These are phyloP conservation scores for Aspergillus melleus DNA, from an alignment of 2,329 filamentous ascomycete species.

Conservation along the genomic window DNA sequence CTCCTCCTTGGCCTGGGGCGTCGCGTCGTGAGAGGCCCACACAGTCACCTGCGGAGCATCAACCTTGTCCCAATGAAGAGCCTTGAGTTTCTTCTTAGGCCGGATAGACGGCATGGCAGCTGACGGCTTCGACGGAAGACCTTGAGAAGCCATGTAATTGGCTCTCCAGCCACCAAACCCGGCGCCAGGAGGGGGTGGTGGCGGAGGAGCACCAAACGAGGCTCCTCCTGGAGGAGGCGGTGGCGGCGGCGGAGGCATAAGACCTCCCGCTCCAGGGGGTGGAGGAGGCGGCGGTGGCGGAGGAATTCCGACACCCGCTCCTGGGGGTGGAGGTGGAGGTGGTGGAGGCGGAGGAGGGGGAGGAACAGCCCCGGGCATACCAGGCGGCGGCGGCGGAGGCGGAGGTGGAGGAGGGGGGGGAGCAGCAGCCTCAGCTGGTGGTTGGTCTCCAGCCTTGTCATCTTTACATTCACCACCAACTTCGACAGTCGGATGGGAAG, in stretches of 20 bases:
- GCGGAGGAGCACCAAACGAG: slow-evolving; percentile 53
- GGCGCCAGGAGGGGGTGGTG: slow-evolving; percentile 66
- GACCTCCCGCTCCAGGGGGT: slow-evolving; percentile 43
- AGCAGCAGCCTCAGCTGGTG: slow-evolving; percentile 39
- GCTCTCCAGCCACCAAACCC: slow-evolving; percentile 61
- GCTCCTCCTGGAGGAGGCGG: slow-evolving; percentile 41
- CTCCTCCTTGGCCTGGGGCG: slow-evolving; percentile 86
- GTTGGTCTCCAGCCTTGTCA: slow-evolving; percentile 11
- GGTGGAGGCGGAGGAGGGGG: slow-evolving; percentile 45
- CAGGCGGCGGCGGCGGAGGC: slow-evolving; percentile 43
- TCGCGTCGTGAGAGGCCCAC: slow-evolving; percentile 84
- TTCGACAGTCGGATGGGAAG: slow-evolving; percentile 48
- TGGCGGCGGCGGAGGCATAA: slow-evolving; percentile 43
- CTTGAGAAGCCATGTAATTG: slow-evolving; percentile 69
- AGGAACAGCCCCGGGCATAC: slow-evolving; percentile 39
- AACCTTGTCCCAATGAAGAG: slow-evolving; percentile 98
- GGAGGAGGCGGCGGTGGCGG: slow-evolving; percentile 49
- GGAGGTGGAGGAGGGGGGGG: slow-evolving; percentile 49
- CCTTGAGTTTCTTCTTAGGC: slow-evolving; percentile 99
- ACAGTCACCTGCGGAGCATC: slow-evolving; percentile 88
- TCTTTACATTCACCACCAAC: slow-evolving; percentile 2
- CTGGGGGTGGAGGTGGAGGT: slow-evolving; percentile 40
- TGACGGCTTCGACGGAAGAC: slow-evolving; percentile 56
- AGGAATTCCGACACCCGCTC: slow-evolving; percentile 42
- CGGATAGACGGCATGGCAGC: slow-evolving; percentile 76